A percentile compares a stretch with the other conserved stretches of the same genome.
Evolutionary conservation across 2,329 filamentous ascomycete genomes (phyloP).

Genomic region (Pseudocercospora pini-densiflorae): DNA sequence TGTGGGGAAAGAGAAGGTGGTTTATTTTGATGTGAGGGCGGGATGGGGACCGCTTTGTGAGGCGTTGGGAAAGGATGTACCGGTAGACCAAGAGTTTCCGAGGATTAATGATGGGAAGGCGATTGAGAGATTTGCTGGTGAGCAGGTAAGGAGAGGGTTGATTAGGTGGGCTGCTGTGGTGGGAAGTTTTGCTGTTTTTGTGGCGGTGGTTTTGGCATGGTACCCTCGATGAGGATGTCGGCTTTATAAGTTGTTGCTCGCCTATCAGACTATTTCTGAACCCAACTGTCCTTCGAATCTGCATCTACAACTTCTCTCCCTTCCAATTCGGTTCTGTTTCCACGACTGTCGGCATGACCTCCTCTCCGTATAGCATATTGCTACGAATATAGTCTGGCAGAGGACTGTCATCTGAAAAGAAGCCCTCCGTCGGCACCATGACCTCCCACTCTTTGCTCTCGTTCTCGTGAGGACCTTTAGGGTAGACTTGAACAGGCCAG

Average conservation of each 20-base stretch:
- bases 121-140: slow-evolving; percentile 8
- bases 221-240: not conserved
- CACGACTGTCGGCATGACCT: slow-evolving; percentile 4
- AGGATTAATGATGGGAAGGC: slow-evolving; percentile 20
- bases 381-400: slow-evolving; percentile 24
- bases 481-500: slow-evolving; percentile 30
- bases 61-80: slow-evolving; percentile 31
- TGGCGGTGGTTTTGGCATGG: not conserved
- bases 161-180: slow-evolving; percentile 7
- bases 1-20: slow-evolving; percentile 13
- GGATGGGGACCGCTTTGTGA: slow-evolving; percentile 39
- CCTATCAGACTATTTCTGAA: not conserved
- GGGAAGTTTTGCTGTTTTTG: not conserved
- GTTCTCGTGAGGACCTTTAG: slow-evolving; percentile 16
- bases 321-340: not conserved
- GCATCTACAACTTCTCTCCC: not conserved
- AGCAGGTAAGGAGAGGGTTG: slow-evolving; percentile 12
- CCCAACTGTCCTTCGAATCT: not conserved
- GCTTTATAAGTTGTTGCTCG: no score
- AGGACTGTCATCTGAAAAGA: slow-evolving; percentile 29
- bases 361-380: slow-evolving; percentile 26
- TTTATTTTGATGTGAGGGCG: slow-evolving; percentile 31
- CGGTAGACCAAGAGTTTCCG: slow-evolving; percentile 28
- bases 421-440: slow-evolving; percentile 30
- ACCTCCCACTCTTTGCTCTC: slow-evolving; percentile 27